Evolutionary conservation across 306 rosid species (phyloP).

Genomic region (Crotalaria pallida): DNA sequence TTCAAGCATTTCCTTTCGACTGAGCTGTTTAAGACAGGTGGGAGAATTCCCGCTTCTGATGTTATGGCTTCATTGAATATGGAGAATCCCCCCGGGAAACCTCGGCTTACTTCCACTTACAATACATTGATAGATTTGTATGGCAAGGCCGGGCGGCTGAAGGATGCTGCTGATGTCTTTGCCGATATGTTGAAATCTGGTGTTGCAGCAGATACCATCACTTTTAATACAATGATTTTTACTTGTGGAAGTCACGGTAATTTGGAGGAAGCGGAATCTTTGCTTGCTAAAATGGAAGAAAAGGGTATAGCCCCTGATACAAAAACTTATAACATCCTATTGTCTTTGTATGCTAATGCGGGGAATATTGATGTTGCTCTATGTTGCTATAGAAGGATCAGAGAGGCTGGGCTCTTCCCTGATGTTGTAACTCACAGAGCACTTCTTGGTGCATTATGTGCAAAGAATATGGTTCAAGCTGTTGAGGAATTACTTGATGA

Average conservation of each 20-base stretch:
- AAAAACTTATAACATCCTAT: constrained; percentile 67
- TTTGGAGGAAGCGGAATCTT: constrained; percentile 69
- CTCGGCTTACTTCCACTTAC: constrained; percentile 61
- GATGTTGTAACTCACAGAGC: constrained; percentile 71
- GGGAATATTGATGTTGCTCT: constrained; percentile 66
- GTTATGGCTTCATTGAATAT: neutral
- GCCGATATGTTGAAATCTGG: constrained; percentile 80
- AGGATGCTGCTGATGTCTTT: constrained; percentile 78
- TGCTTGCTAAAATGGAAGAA: constrained; percentile 84
- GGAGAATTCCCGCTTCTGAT: constrained; percentile 39
- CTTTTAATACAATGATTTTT: constrained; percentile 83
- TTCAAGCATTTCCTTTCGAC: constrained; percentile 80
- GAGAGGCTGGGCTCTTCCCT: constrained; percentile 70
- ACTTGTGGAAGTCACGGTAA: constrained; percentile 82
- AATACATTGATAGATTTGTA: constrained; percentile 81
- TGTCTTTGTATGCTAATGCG: constrained; percentile 67
- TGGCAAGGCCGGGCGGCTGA: constrained; percentile 78
- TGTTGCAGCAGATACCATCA: constrained; percentile 62
- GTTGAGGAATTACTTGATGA: constrained; percentile 63
- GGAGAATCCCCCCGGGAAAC: constrained; percentile 37
- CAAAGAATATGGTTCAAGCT: constrained; percentile 54
- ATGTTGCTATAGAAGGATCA: constrained; percentile 52
- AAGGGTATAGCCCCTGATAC: constrained; percentile 69
- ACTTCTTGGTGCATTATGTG: constrained; percentile 56
- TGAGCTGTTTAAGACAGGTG: constrained; percentile 84